phyloP scores from a whole-genome alignment of 352 stramenopile species.

The Phytophthora hybrid region DNA sequence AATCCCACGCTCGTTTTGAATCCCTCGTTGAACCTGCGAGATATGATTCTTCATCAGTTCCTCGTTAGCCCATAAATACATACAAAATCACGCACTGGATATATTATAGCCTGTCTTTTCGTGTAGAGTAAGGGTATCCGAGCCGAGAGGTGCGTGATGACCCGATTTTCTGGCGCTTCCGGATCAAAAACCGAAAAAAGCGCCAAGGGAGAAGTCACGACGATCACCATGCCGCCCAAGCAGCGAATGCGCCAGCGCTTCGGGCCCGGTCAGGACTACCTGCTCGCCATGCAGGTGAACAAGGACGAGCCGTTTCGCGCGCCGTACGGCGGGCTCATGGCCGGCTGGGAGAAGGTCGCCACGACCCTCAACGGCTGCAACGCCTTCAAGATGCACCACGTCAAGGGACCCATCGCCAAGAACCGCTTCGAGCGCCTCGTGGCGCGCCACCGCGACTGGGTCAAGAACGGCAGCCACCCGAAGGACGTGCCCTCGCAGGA shows the following conservation, averaged over 20 bases:
- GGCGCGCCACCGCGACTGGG: conserved; percentile 34
- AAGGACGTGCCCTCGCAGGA: conserved; percentile 33
- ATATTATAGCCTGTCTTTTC: background rate
- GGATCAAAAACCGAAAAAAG: conserved; percentile 33
- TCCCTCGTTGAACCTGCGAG: background rate
- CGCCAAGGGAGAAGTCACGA: conserved; percentile 14
- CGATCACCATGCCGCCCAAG: conserved; percentile 30
- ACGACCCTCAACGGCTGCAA: conserved; percentile 42
- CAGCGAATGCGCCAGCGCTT: conserved; percentile 45
- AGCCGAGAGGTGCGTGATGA: conserved; percentile 2
- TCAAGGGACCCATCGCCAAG: conserved; percentile 50
- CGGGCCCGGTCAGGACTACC: conserved; percentile 40
- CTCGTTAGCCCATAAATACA: background rate
- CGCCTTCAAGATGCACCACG: conserved; percentile 49
- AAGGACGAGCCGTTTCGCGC: conserved; percentile 42
- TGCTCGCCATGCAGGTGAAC: conserved; percentile 43
- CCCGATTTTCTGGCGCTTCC: conserved; percentile 19
- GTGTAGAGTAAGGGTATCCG: background rate
- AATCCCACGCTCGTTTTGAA: conserved; percentile 4
- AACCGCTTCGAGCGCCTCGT: conserved; percentile 49
- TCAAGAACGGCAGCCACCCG: conserved; percentile 35
- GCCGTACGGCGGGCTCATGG: conserved; percentile 40
- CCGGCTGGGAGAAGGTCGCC: conserved; percentile 44
- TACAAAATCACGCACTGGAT: background rate
- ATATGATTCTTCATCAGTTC: background rate